phyloP scores from a whole-genome alignment of 1,139 yeast species.

The Blastobotrys raffinosifermentans region DNA sequence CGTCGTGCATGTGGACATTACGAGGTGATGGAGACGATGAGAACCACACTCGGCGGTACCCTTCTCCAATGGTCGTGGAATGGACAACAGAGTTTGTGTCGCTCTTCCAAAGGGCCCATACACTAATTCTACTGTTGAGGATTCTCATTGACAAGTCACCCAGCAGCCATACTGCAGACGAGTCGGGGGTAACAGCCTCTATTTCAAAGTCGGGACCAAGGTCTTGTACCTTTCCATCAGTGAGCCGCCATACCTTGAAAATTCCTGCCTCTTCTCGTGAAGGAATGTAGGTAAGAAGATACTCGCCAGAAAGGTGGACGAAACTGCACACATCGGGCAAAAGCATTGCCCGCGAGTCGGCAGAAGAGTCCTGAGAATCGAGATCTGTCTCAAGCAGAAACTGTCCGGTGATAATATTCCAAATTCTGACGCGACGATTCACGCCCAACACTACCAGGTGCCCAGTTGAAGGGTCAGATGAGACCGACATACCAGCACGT shows the following conservation, averaged over 20 bases:
- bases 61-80: conserved; percentile 12
- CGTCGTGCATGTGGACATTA: conserved; percentile 5
- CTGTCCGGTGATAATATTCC: conserved; percentile 22
- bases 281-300: conserved; percentile 37
- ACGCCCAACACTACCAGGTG: conserved; percentile 25
- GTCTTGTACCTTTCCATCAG: conserved; percentile 26
- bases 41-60: conserved; percentile 6
- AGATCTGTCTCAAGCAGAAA: conserved; percentile 10
- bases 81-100: conserved; percentile 49
- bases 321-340: conserved; percentile 9
- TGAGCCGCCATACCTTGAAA: conserved; percentile 38
- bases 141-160: conserved; percentile 32
- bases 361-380: conserved; percentile 4
- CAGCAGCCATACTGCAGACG: conserved; percentile 46
- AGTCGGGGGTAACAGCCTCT: conserved; percentile 23
- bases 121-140: conserved; percentile 23
- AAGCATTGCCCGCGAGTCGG: conserved; percentile 2
- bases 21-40: too few relatives aligned
- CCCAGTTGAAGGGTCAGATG: conserved; percentile 6
- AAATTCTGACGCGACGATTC: conserved; percentile 26
- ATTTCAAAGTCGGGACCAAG: conserved; percentile 29
- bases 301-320: conserved; percentile 12
- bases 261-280: conserved; percentile 35
- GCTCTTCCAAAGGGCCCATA: conserved; percentile 56
- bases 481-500: conserved; percentile 24